Evolutionary conservation across 441 rosid species (phyloP).

Genomic region (Flueggea neowawraea): DNA sequence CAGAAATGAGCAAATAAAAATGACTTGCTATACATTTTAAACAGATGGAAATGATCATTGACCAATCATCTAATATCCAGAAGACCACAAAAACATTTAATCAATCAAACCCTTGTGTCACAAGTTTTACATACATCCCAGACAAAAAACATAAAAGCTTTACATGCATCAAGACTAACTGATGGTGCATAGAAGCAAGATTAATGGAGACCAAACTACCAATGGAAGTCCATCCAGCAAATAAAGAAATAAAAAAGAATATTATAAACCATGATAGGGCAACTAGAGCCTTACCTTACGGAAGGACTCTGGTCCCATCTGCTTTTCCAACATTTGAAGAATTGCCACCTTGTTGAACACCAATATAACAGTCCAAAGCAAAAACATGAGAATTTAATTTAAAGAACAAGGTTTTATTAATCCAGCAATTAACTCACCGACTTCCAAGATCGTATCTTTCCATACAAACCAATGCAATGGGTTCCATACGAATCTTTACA

Average conservation of each 20-base stretch:
- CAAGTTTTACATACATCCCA: neutral
- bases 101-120: neutral
- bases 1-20: too few species aligned
- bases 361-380: constrained; percentile 13
- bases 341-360: constrained; percentile 68
- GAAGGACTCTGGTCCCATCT: constrained; percentile 98
- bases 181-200: too few species aligned
- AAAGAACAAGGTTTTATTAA: neutral
- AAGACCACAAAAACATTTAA: too few species aligned
- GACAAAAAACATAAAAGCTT: neutral
- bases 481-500: constrained; percentile 92
- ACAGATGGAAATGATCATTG: too few species aligned
- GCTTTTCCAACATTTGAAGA: constrained; percentile 99
- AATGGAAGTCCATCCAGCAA: neutral
- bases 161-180: neutral
- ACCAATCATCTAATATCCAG: too few species aligned
- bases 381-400: neutral
- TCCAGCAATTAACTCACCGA: constrained; percentile 59
- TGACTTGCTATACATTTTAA: too few species aligned
- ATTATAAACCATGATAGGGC: too few species aligned
- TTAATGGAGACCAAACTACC: neutral
- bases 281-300: constrained; percentile 63
- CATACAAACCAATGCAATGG: constrained; percentile 78
- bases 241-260: constrained; percentile 2
- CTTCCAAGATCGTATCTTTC: constrained; percentile 96